Conservation (phyloP, 2,329 filamentous ascomycete species). For the Xylariaceae sp. region DNA sequence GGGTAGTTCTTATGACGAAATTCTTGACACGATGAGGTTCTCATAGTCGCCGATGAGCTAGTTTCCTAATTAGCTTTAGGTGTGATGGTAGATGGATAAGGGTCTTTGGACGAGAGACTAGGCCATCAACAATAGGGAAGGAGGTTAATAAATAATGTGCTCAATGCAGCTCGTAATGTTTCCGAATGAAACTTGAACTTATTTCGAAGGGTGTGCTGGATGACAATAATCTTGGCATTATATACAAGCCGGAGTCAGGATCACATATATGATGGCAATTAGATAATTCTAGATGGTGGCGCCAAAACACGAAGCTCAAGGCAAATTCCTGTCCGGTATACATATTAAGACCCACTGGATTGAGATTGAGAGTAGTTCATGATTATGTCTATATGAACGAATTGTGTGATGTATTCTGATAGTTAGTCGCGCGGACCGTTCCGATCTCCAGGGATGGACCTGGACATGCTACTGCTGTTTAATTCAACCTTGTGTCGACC, state of each 20-base stretch:
- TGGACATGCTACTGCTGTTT: neutral
- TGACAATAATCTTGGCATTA: conserved; percentile 3
- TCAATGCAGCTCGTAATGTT: conserved; percentile 2
- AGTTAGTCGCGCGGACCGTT: neutral
- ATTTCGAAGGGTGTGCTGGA: conserved; percentile 8
- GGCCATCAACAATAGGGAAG: conserved; percentile 32
- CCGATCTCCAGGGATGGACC: neutral
- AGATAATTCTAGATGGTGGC: neutral
- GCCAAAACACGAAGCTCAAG: conserved; percentile 11
- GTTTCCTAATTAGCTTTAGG: conserved; percentile 26
- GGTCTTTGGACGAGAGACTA: conserved; percentile 8
- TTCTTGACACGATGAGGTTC: conserved; percentile 16
- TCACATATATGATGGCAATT: neutral
- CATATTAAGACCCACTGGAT: too few relatives aligned
- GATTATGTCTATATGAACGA: too few relatives aligned
- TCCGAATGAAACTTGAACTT: conserved; percentile 10
- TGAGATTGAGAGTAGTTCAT: too few relatives aligned
- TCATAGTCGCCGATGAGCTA: conserved; percentile 18
- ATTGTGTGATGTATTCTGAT: neutral
- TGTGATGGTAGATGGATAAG: conserved; percentile 4
- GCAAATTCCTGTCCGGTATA: neutral
- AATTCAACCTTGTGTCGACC: neutral
- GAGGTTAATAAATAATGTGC: conserved; percentile 19
- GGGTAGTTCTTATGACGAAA: conserved; percentile 11
- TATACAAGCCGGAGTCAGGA: conserved; percentile 1